Percentiles rank a stretch among this genome's conserved stretches.
These are phyloP conservation scores for Roridomyces roridus DNA, from an alignment of 768 basidiomycete genomes.

Conservation along the genomic window DNA sequence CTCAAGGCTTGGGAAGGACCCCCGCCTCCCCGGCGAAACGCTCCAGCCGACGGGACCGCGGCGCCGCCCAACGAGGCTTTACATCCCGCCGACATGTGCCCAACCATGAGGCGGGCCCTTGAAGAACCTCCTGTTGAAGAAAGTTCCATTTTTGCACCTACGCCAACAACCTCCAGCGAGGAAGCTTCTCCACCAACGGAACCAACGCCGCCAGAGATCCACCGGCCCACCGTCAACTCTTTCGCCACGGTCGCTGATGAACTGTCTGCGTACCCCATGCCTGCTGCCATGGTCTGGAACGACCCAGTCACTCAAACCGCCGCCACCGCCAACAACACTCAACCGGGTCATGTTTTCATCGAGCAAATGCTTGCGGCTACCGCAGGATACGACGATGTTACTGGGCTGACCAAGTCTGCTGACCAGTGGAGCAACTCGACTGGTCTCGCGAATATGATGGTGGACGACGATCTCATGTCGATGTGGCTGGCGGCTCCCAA, in stretches of 20 bases:
- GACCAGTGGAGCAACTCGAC: conserved; percentile 21
- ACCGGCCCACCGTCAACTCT: background rate
- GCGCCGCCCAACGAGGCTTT: background rate
- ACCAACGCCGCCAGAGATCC: background rate
- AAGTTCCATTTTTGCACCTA: background rate
- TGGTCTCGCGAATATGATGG: conserved; percentile 21
- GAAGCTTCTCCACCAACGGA: background rate
- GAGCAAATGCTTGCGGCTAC: conserved; percentile 22
- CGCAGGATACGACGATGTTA: conserved; percentile 15
- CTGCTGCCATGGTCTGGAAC: background rate
- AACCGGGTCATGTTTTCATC: conserved; percentile 14
- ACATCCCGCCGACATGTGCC: conserved; percentile 19
- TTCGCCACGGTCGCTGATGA: conserved; percentile 5
- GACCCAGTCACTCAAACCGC: background rate
- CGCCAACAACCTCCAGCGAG: background rate
- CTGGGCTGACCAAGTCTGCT: conserved; percentile 3
- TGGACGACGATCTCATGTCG: conserved; percentile 16
- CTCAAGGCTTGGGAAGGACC: conserved; percentile 24
- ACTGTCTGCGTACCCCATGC: background rate
- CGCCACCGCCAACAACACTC: background rate
- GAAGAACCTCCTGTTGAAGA: background rate
- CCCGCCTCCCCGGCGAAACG: conserved; percentile 3
- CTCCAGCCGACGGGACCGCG: background rate
- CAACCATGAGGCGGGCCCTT: background rate
- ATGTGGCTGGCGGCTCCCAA: conserved; percentile 18